phyloP scores from a whole-genome alignment of 768 basidiomycete species.

The Leccinum pellstonianum region DNA sequence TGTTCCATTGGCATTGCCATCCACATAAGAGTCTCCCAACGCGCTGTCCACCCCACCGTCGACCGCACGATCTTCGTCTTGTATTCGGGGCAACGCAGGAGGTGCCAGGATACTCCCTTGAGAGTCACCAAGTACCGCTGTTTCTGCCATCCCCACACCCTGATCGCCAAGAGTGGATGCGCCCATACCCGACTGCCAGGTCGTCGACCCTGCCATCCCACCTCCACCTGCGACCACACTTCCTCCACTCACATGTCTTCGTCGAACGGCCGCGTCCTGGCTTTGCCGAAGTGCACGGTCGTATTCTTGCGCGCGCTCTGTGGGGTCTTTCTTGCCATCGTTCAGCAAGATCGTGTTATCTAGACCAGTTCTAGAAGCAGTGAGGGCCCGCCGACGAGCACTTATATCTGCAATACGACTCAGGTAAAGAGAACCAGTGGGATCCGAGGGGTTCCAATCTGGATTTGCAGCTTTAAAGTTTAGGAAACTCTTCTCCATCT shows the following conservation, averaged over 20 bases:
- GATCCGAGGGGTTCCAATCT: slow-evolving; percentile 92
- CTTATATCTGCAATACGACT: slow-evolving; percentile 75
- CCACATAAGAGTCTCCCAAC: slow-evolving; percentile 71
- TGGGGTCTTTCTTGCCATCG: slow-evolving; percentile 37
- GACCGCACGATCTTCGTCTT: slow-evolving; percentile 46
- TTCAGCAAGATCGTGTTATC: slow-evolving; percentile 32
- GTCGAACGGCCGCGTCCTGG: slow-evolving; percentile 48
- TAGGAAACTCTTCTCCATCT: slow-evolving; percentile 98
- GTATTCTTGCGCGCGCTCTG: slow-evolving; percentile 67
- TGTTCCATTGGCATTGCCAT: slow-evolving; percentile 50
- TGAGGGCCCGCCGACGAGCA: slow-evolving; percentile 40
- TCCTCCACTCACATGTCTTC: slow-evolving; percentile 36
- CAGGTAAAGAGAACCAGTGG: slow-evolving; percentile 87
- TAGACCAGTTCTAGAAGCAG: slow-evolving; percentile 25
- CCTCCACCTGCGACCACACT: slow-evolving; percentile 39
- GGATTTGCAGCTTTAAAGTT: slow-evolving; percentile 97
- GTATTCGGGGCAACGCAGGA: slow-evolving; percentile 24
- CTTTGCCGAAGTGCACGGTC: slow-evolving; percentile 74
- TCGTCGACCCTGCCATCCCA: slow-evolving; percentile 47
- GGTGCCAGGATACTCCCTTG: slow-evolving; percentile 49
- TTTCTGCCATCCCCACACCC: slow-evolving; percentile 58
- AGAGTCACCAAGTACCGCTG: slow-evolving; percentile 74
- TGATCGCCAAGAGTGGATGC: slow-evolving; percentile 40
- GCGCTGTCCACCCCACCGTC: slow-evolving; percentile 61
- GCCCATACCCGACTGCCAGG: slow-evolving; percentile 43